These are phyloP conservation scores for Fusarium drepaniforme DNA, from an alignment of 2,329 filamentous ascomycete species.

Conservation along the genomic window DNA sequence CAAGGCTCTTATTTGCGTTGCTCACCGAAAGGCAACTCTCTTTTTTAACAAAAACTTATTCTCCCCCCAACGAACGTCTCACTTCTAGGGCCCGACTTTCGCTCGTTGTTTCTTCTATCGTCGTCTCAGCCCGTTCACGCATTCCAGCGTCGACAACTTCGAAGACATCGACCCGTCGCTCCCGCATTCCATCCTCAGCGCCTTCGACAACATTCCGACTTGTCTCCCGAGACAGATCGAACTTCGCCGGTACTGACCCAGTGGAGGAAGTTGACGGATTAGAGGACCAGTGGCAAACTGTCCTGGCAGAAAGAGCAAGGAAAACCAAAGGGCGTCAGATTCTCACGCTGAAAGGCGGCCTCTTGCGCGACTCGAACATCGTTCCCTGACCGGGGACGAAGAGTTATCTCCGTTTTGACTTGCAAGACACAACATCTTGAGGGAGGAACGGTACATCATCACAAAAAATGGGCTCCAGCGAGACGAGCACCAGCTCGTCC, in stretches of 20 bases:
- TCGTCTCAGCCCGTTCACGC: constrained; percentile 31
- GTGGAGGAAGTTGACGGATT: constrained; percentile 16
- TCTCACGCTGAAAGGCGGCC: constrained; percentile 15
- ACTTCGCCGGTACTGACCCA: constrained; percentile 6
- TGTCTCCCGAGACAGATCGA: constrained; percentile 36
- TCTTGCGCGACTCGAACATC: constrained; percentile 35
- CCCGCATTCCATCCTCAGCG: constrained; percentile 39
- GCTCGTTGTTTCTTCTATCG: constrained; percentile 40
- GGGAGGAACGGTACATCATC: constrained; percentile 32
- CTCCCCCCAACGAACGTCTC: constrained; percentile 31
- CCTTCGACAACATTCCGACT: constrained; percentile 11
- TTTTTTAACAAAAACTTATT: constrained; percentile 10
- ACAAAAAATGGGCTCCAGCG: constrained; percentile 40
- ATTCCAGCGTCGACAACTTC: constrained; percentile 38
- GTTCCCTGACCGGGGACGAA: constrained; percentile 43
- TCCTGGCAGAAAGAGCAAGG: constrained; percentile 27
- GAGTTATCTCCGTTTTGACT: constrained; percentile 27
- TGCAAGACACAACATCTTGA: constrained; percentile 17
- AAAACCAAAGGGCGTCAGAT: constrained; percentile 13
- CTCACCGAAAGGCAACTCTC: constrained; percentile 12
- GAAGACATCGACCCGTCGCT: constrained; percentile 25
- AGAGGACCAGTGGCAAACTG: constrained; percentile 3
- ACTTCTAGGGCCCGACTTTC: constrained; percentile 41
- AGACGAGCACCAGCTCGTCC: constrained; percentile 43
- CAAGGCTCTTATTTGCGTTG: constrained; percentile 24